phyloP scores from a whole-genome alignment of 2,329 filamentous ascomycete genomes.

The Calonectria hongkongensis region DNA sequence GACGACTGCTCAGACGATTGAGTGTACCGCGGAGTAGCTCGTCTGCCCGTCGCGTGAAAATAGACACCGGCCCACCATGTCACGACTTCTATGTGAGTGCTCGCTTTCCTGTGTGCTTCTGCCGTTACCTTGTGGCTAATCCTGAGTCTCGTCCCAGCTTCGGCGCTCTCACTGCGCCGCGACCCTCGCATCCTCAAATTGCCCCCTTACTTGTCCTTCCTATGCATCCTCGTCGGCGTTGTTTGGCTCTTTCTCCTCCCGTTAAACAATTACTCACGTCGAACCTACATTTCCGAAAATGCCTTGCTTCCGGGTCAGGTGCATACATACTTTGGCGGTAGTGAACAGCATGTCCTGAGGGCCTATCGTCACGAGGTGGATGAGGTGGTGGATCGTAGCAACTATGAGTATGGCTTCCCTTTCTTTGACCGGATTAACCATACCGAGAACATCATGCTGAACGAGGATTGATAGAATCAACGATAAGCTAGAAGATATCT shows the following conservation, averaged over 20 bases:
- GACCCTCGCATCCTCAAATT: conserved; percentile 89
- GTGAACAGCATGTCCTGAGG: conserved; percentile 94
- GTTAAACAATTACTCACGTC: conserved; percentile 90
- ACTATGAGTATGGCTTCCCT: conserved; percentile 68
- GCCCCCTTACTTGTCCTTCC: conserved; percentile 89
- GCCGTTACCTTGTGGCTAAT: conserved; percentile 4
- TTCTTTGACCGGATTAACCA: neutral
- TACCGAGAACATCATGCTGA: neutral
- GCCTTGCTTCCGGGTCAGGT: conserved; percentile 96
- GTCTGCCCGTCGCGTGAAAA: conserved; percentile 40
- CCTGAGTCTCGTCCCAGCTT: conserved; percentile 62
- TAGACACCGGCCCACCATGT: conserved; percentile 62
- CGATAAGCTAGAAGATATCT: conserved; percentile 83
- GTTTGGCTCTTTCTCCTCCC: conserved; percentile 93
- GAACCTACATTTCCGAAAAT: conserved; percentile 98
- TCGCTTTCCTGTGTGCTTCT: neutral
- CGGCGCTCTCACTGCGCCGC: conserved; percentile 82
- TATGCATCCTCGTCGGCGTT: conserved; percentile 90
- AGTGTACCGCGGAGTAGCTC: conserved; percentile 26
- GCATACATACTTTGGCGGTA: conserved; percentile 97
- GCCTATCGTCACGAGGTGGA: conserved; percentile 92
- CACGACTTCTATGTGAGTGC: conserved; percentile 72
- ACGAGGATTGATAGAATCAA: conserved; percentile 70
- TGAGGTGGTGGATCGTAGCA: conserved; percentile 71
- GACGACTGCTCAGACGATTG: conserved; percentile 43